Evolutionary conservation across 371 early-diverging fungal genomes (phyloP), one percentile per base, ranked within the genome.

Genomic region (Saksenaea oblongispora): DNA sequence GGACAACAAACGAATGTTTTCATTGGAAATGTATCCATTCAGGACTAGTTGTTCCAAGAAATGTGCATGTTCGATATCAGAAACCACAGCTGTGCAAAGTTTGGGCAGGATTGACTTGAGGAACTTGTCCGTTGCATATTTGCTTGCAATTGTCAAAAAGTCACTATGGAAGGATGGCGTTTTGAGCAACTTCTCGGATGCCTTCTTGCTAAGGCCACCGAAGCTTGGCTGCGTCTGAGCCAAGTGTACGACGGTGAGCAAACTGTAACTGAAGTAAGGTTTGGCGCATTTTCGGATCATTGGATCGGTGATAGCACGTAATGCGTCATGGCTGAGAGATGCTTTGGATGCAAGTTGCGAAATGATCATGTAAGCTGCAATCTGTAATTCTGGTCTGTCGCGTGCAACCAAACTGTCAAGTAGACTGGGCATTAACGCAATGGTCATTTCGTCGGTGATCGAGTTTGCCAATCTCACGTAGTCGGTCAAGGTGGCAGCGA

Each of bases 311-410:
- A 89, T 58, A 1, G 77, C 71, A 2, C 62, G 47, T n/a, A 84
- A 63, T n/a, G 86, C 85, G 14, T 84, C 83, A 2, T 64, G 61
- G 26, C 70, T 76, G 54, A 91, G 67, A 0, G 80, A 61, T 5
- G 78, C 72, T 26, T 83, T 82, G 39, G 83, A 78, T 4, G 87
- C 79, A 18, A 91, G 69, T 67, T 89, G 89, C 15, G 88, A 84
- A 34, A 91, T 65, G 47, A 89, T 84, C 89, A 91, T 89, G 57
- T 89, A 89, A 5, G 83, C 75, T 0, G 89, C 84, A 54, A 86
- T 67, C 66, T 88, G 86, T 42, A 83, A 74, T 53, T 86, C 86
- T 15, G 85, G 78, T 0, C 72, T 61, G 2, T 70, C 58, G 34
- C 75, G 78, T 17, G 84, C 70, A 42, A 73, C 72, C 28, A 85